These are phyloP conservation scores for Calamus simplicifolius DNA, from an alignment of 176 grass and related monocot species.

Conservation along the genomic window DNA sequence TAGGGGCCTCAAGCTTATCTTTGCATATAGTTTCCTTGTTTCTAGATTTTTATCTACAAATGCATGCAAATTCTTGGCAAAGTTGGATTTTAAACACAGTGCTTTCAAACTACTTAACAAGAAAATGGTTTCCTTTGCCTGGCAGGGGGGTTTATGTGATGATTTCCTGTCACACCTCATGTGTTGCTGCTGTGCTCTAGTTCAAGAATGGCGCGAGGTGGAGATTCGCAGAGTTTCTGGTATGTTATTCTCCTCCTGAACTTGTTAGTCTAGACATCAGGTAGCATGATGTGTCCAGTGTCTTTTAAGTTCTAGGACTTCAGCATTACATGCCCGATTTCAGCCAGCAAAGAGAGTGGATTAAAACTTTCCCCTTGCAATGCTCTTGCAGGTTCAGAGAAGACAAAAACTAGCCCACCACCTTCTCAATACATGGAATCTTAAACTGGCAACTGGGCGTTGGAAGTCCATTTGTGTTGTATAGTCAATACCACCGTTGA, in stretches of 20 bases:
- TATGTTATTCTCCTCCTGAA: constrained; percentile 10
- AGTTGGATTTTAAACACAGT: too few relatives aligned
- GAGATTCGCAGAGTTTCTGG: constrained; percentile 66
- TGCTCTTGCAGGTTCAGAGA: constrained; percentile 42
- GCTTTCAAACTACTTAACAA: too few relatives aligned
- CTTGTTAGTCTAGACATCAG: background rate
- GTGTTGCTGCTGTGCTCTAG: constrained; percentile 92
- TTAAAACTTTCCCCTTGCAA: background rate
- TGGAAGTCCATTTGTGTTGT: too few relatives aligned
- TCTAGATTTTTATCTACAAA: too few relatives aligned
- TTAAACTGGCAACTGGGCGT: constrained; percentile 10
- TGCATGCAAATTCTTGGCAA: too few relatives aligned
- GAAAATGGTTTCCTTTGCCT: background rate
- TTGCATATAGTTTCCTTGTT: too few relatives aligned
- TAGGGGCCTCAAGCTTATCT: too few relatives aligned
- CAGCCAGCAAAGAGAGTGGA: background rate
- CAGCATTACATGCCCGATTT: background rate
- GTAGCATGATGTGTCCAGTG: background rate
- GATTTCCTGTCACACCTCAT: constrained; percentile 93
- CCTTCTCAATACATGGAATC: constrained; percentile 76
- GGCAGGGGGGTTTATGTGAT: constrained; percentile 79
- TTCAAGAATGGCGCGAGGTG: constrained; percentile 98
- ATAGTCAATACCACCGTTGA: too few relatives aligned
- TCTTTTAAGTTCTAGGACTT: background rate
- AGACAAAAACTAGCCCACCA: constrained; percentile 58